A percentile compares a stretch with the other conserved stretches of the same genome.
phyloP scores from a whole-genome alignment of 495 filamentous ascomycete genomes.

The Neurospora sp. region DNA sequence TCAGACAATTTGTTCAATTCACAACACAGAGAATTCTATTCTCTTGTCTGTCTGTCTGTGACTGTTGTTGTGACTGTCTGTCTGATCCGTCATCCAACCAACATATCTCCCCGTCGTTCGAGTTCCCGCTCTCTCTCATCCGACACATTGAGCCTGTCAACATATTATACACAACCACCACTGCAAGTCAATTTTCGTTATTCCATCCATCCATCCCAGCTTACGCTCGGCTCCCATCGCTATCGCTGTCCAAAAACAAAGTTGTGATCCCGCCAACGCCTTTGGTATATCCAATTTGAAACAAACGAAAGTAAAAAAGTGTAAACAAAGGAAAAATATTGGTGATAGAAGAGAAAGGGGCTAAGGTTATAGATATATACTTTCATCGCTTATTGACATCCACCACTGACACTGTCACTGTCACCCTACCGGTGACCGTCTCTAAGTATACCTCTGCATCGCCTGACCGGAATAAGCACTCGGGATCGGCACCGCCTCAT shows the following conservation, averaged over 20 bases:
- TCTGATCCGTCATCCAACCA: neutral
- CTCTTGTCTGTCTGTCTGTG: neutral
- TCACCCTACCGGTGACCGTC: constrained; percentile 11
- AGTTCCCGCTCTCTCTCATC: no score
- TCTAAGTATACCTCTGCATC: constrained; percentile 27
- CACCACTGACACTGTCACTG: neutral
- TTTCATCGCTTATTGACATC: neutral
- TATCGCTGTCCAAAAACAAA: neutral
- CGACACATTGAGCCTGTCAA: no score
- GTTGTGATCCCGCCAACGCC: constrained; percentile 15
- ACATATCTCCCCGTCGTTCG: no score
- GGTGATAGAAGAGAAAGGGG: constrained; percentile 13
- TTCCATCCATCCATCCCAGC: neutral
- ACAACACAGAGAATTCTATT: neutral
- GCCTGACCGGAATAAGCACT: constrained; percentile 46
- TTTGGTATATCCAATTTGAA: constrained; percentile 14
- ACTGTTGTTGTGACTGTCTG: neutral
- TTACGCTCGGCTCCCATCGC: neutral
- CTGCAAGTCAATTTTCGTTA: neutral
- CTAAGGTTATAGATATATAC: neutral
- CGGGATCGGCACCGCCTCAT: constrained; percentile 58
- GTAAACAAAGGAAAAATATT: constrained; percentile 16
- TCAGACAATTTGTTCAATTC: neutral
- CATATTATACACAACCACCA: constrained; percentile 18
- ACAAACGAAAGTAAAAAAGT: constrained; percentile 2